phyloP scores from a whole-genome alignment of 2,329 filamentous ascomycete species.

The Nemania sp. region DNA sequence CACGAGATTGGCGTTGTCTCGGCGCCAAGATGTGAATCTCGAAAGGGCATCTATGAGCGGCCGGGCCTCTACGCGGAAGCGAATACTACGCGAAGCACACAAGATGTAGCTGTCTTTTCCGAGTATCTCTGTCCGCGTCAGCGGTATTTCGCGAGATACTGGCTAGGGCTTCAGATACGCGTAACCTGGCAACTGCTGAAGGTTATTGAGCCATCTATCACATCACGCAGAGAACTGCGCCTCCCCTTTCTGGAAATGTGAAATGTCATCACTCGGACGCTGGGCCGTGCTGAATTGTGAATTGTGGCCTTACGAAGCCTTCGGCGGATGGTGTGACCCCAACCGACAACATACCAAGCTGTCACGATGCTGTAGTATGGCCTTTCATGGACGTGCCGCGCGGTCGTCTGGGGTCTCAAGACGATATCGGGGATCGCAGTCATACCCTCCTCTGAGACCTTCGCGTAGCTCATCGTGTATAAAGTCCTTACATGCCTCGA shows the following conservation, averaged over 20 bases:
- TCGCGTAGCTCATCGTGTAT: constrained; percentile 2
- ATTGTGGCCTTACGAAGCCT: too few relatives aligned
- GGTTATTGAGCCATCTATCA: constrained; percentile 2
- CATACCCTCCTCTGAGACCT: constrained; percentile 12
- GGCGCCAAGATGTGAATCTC: constrained; percentile 20
- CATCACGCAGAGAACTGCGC: neutral
- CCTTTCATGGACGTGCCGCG: constrained; percentile 9
- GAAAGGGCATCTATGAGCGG: neutral
- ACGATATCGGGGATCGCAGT: constrained; percentile 15
- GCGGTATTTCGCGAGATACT: neutral
- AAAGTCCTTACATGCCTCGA: constrained; percentile 4
- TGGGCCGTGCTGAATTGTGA: neutral
- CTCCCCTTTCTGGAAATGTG: constrained; percentile 2
- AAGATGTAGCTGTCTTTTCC: constrained; percentile 4
- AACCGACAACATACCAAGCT: too few relatives aligned
- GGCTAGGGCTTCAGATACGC: neutral
- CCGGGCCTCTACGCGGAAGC: constrained; percentile 1
- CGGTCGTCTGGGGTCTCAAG: neutral
- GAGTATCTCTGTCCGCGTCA: constrained; percentile 19
- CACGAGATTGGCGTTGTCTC: constrained; percentile 15
- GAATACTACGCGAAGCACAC: neutral
- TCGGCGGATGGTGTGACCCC: too few relatives aligned
- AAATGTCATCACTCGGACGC: neutral
- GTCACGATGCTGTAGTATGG: too few relatives aligned
- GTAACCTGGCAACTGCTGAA: constrained; percentile 12